Conservation (phyloP, 495 filamentous ascomycete genomes). For the Xylaria grammica region DNA sequence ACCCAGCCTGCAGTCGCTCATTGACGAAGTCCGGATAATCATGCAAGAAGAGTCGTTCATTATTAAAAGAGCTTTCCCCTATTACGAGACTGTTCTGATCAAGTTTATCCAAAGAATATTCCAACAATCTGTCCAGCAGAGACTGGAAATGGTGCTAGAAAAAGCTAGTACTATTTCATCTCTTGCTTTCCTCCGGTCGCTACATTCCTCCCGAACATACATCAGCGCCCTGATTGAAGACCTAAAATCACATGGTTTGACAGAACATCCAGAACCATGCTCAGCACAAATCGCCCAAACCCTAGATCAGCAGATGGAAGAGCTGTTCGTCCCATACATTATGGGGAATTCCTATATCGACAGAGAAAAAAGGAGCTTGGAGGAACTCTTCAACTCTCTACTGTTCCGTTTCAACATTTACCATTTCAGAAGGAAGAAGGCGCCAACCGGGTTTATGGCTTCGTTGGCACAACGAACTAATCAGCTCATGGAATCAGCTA, state of each 20-base stretch:
- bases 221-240: conserved; percentile 88
- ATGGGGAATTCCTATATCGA: conserved; percentile 95
- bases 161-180: conserved; percentile 91
- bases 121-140: conserved; percentile 95
- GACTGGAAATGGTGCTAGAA: conserved; percentile 93
- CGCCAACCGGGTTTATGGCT: conserved; percentile 85
- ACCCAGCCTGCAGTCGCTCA: conserved; percentile 84
- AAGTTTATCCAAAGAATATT: conserved; percentile 95
- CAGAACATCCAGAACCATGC: conserved; percentile 90
- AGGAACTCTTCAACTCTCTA: conserved; percentile 90
- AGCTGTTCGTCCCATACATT: conserved; percentile 95
- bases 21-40: conserved; percentile 94
- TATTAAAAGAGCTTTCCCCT: conserved; percentile 94
- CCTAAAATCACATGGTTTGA: conserved; percentile 90
- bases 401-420: conserved; percentile 95
- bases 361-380: conserved; percentile 84
- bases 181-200: conserved; percentile 85
- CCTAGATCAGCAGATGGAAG: conserved; percentile 94
- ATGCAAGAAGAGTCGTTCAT: conserved; percentile 96
- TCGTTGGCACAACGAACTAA: conserved; percentile 85
- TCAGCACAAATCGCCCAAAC: conserved; percentile 83
- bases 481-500: conserved; percentile 79
- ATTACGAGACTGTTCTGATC: conserved; percentile 88
- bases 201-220: conserved; percentile 88
- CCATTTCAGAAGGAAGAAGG: conserved; percentile 83